These are phyloP conservation scores for Psilocybe azurescens DNA, from an alignment of 768 basidiomycete species.

Conservation along the genomic window DNA sequence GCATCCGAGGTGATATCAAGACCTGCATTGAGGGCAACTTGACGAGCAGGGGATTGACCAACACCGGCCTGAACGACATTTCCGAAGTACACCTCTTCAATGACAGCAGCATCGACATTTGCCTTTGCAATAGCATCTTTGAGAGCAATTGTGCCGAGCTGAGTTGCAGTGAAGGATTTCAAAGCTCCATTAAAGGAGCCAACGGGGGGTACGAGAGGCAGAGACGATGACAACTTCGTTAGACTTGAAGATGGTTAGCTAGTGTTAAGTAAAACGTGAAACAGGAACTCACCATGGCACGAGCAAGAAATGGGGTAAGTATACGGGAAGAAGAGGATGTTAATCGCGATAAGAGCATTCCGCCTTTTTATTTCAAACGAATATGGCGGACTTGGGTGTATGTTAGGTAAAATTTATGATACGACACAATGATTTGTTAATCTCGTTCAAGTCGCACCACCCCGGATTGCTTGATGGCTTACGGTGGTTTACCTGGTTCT, in stretches of 20 bases:
- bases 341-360: conserved; percentile 52
- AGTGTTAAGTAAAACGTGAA: conserved; percentile 1
- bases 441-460: conserved; percentile 24
- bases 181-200: conserved; percentile 91
- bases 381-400: conserved; percentile 25
- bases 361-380: conserved; percentile 30
- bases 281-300: conserved; percentile 54
- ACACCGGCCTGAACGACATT: conserved; percentile 98
- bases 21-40: conserved; percentile 93
- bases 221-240: conserved; percentile 94
- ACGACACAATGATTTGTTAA: conserved; percentile 37
- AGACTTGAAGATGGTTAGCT: conserved; percentile 33
- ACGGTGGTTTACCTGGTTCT: conserved; percentile 4
- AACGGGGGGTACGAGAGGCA: conserved; percentile 93
- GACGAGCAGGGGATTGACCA: conserved; percentile 97
- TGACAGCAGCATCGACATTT: conserved; percentile 76
- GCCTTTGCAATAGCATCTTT: conserved; percentile 88
- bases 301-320: conserved; percentile 42
- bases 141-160: conserved; percentile 88
- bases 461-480: conserved; percentile 5
- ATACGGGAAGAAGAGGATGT: conserved; percentile 42
- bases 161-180: conserved; percentile 87
- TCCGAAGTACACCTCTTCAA: conserved; percentile 98
- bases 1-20: conserved; percentile 87
- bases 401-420: conserved; percentile 36